Percentiles rank a stretch among this genome's conserved stretches.
These are phyloP conservation scores for Austroboletus eburneus DNA, from an alignment of 768 basidiomycete genomes.

Conservation along the genomic window DNA sequence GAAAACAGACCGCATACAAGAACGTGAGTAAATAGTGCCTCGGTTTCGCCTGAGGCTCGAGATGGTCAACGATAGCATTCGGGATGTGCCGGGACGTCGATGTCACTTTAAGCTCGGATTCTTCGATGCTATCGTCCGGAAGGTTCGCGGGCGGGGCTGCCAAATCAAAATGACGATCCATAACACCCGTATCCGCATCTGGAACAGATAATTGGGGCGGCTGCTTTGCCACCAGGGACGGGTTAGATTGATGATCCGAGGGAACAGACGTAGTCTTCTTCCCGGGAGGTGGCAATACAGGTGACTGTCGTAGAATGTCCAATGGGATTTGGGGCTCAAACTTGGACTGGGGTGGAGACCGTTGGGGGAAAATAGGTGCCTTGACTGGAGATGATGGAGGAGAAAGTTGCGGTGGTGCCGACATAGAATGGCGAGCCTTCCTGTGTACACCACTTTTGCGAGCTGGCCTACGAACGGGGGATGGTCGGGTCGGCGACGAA, in stretches of 20 bases:
- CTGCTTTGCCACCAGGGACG: slow-evolving; percentile 10
- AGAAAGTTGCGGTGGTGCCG: slow-evolving; percentile 58
- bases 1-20: slow-evolving; percentile 35
- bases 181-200: slow-evolving; percentile 3
- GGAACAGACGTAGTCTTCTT: slow-evolving; percentile 13
- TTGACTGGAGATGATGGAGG: slow-evolving; percentile 41
- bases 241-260: slow-evolving; percentile 18
- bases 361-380: slow-evolving; percentile 24
- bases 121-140: slow-evolving; percentile 19
- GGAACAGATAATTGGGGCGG: slow-evolving; percentile 1
- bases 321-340: slow-evolving; percentile 53
- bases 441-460: slow-evolving; percentile 37
- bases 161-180: not conserved
- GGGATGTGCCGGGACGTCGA: slow-evolving; percentile 39
- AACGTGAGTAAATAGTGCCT: slow-evolving; percentile 38
- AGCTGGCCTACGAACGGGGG: slow-evolving; percentile 46
- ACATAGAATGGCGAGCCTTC: slow-evolving; percentile 65
- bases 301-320: slow-evolving; percentile 31
- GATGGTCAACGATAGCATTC: slow-evolving; percentile 26
- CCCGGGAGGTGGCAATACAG: slow-evolving; percentile 11
- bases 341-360: slow-evolving; percentile 49
- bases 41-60: slow-evolving; percentile 13
- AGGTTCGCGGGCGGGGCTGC: slow-evolving; percentile 8
- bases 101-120: slow-evolving; percentile 19
- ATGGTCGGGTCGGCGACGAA: slow-evolving; percentile 70